Evolutionary conservation across 2,329 filamentous ascomycete species (phyloP).

Genomic region (Myriosclerotinia duriaeana): DNA sequence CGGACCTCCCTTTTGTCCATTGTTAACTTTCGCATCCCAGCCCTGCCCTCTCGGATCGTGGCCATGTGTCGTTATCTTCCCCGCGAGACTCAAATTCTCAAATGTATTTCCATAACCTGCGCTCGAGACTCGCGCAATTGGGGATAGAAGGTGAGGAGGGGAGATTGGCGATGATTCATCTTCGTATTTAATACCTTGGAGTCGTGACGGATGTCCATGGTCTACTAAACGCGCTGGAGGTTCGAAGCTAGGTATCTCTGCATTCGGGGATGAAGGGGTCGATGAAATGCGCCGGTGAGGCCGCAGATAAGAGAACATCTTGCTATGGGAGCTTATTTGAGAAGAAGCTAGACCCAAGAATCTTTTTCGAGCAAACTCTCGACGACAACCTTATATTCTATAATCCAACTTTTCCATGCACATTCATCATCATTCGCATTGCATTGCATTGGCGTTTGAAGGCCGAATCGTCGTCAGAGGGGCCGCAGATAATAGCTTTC

Average conservation of each 20-base stretch:
- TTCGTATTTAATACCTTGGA: slow-evolving; percentile 30
- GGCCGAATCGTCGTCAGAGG: background rate
- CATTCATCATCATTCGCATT: slow-evolving; percentile 9
- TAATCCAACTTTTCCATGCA: slow-evolving; percentile 2
- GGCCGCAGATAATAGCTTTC: slow-evolving; percentile 3
- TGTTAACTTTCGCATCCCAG: slow-evolving; percentile 17
- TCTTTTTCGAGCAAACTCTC: background rate
- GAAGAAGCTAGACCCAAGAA: background rate
- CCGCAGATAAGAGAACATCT: slow-evolving; percentile 42
- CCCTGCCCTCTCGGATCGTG: slow-evolving; percentile 24
- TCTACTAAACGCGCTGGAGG: slow-evolving; percentile 31
- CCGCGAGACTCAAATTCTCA: slow-evolving; percentile 21
- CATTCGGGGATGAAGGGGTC: slow-evolving; percentile 38
- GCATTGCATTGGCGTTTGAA: slow-evolving; percentile 3
- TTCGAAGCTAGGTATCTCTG: slow-evolving; percentile 37
- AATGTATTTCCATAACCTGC: slow-evolving; percentile 27
- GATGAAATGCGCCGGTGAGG: slow-evolving; percentile 41
- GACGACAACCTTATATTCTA: background rate
- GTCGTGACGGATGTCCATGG: slow-evolving; percentile 37
- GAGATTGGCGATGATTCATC: slow-evolving; percentile 40
- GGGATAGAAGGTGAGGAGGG: slow-evolving; percentile 49
- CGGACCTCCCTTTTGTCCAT: slow-evolving; percentile 27
- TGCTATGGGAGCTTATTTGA: slow-evolving; percentile 11
- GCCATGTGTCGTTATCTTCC: slow-evolving; percentile 9
- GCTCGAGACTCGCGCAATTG: slow-evolving; percentile 43